A percentile compares a stretch with the other conserved stretches of the same genome.
These are phyloP conservation scores for Trichosporon sp. DNA, from an alignment of 1,284 basidiomycete genomes.

Conservation along the genomic window DNA sequence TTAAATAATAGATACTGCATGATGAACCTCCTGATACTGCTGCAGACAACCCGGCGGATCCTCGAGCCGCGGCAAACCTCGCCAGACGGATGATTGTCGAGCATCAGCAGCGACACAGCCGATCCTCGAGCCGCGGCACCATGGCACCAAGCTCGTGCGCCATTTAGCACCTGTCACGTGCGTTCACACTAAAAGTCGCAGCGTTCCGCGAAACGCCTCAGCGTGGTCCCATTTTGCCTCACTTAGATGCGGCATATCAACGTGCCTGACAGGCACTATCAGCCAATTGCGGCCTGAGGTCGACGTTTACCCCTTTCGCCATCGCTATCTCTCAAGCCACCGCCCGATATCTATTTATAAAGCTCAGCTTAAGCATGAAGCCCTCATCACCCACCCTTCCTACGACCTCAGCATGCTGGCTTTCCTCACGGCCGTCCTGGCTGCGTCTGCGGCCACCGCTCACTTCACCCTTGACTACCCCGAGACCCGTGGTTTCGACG, in stretches of 20 bases:
- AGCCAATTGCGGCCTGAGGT: neutral
- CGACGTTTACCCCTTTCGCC: neutral
- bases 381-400: neutral
- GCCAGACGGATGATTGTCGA: no score
- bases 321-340: neutral
- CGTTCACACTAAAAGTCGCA: neutral
- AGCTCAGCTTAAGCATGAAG: neutral
- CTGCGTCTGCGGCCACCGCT: slow-evolving; percentile 53
- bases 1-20: slow-evolving; percentile 13
- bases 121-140: no score
- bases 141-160: no score
- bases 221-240: neutral
- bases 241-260: slow-evolving; percentile 1
- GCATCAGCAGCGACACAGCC: no score
- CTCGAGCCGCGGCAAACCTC: no score
- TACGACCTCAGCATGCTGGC: neutral
- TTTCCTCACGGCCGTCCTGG: neutral
- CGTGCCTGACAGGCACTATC: slow-evolving; percentile 5
- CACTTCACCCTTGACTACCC: slow-evolving; percentile 70
- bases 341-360: neutral
- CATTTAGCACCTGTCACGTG: neutral
- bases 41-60: neutral
- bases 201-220: neutral
- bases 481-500: slow-evolving; percentile 59
- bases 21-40: neutral